phyloP scores from a whole-genome alignment of 2,329 filamentous ascomycete species.

The Venturia effusa region DNA sequence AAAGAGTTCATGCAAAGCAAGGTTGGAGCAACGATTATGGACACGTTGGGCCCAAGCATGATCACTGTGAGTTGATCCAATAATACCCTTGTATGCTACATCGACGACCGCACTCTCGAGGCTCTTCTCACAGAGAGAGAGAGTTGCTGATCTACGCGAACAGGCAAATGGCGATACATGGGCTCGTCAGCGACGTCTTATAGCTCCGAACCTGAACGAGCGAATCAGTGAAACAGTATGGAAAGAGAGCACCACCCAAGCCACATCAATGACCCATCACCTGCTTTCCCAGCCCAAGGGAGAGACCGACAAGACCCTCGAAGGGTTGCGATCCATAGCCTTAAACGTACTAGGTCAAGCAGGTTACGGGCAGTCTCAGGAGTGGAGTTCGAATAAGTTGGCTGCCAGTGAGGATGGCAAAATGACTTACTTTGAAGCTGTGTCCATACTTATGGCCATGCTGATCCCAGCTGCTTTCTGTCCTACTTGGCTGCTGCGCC shows the following conservation, averaged over 20 bases:
- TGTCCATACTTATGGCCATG: not conserved
- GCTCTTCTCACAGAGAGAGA: not conserved
- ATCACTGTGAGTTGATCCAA: not conserved
- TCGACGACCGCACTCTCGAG: not conserved
- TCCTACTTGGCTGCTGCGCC: not conserved
- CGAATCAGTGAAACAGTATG: not conserved
- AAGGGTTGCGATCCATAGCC: constrained; percentile 5
- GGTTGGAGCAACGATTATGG: not conserved
- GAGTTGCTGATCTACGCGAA: not conserved
- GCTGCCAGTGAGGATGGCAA: not conserved
- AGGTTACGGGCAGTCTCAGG: not conserved
- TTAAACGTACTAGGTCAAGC: constrained; percentile 4
- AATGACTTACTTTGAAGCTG: constrained; percentile 1
- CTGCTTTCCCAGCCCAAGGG: not conserved
- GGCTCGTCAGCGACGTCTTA: constrained; percentile 6
- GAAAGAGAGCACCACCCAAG: not conserved
- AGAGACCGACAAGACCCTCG: not conserved
- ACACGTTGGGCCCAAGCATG: not conserved
- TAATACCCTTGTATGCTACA: not conserved
- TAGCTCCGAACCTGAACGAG: constrained; percentile 8
- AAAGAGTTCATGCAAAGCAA: not conserved
- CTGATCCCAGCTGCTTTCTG: not conserved
- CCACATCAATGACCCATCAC: not conserved
- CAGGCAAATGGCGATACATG: not conserved
- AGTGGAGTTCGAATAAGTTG: not conserved